These are phyloP conservation scores for Citropsis articulata DNA, from an alignment of 345 rosid species.

Conservation along the genomic window DNA sequence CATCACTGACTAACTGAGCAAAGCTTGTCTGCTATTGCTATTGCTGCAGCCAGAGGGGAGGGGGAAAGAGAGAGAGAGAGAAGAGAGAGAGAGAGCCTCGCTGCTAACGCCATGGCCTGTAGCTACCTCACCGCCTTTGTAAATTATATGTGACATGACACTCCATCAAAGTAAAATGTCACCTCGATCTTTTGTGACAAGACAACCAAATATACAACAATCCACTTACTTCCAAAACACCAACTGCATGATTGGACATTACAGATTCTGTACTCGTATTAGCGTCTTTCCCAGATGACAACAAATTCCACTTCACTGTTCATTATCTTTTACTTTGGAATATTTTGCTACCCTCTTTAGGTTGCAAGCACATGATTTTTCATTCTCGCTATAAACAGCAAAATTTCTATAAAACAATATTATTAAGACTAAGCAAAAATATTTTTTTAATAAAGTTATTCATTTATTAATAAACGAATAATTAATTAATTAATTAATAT, in stretches of 20 bases:
- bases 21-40: conserved; percentile 5
- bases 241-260: conserved; percentile 89
- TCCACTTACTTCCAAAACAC: conserved; percentile 52
- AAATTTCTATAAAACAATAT: accelerated
- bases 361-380: background rate
- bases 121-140: too few species aligned
- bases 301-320: background rate
- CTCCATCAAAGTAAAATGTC: background rate
- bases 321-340: background rate
- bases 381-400: background rate
- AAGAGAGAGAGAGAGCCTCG: too few species aligned
- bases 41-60: background rate
- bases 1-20: conserved; percentile 19
- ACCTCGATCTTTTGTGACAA: conserved; percentile 13
- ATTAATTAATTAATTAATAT: too few species aligned
- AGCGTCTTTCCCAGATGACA: conserved; percentile 29
- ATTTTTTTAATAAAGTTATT: too few species aligned
- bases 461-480: too few species aligned
- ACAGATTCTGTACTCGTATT: conserved; percentile 38
- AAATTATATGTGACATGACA: conserved; percentile 32
- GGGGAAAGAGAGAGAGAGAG: too few species aligned
- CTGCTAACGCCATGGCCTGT: accelerated
- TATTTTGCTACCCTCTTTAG: background rate
- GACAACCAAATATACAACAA: conserved; percentile 28
- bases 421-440: too few species aligned